Percentiles rank a stretch among this genome's conserved stretches.
Evolutionary conservation across 768 basidiomycete genomes (phyloP).

Genomic region (Mrakia gelida): DNA sequence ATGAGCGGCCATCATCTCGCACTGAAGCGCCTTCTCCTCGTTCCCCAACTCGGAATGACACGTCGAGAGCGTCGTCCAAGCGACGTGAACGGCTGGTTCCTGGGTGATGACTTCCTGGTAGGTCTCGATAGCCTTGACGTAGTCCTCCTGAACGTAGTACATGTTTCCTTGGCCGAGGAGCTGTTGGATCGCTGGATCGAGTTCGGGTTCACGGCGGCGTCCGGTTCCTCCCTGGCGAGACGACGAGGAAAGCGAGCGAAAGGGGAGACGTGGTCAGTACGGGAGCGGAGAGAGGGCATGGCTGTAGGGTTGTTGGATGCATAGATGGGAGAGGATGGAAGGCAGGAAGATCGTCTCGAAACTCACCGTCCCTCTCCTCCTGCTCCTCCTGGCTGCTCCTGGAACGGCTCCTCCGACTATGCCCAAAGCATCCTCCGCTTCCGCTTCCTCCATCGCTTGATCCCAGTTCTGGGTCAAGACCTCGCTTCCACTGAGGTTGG

Average conservation of each 20-base stretch:
- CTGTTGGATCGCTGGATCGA: conserved; percentile 44
- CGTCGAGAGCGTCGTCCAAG: conserved; percentile 84
- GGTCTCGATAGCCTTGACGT: conserved; percentile 64
- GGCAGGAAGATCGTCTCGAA: not conserved
- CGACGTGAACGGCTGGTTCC: conserved; percentile 74
- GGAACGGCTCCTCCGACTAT: conserved; percentile 15
- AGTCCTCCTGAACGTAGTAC: conserved; percentile 69
- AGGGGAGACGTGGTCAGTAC: not conserved
- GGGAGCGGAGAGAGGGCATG: no score
- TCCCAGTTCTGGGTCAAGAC: conserved; percentile 63
- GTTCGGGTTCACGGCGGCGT: conserved; percentile 34
- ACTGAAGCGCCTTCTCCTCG: conserved; percentile 65
- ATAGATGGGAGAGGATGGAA: not conserved
- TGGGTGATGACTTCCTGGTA: conserved; percentile 92
- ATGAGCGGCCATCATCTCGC: conserved; percentile 86
- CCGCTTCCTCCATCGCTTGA: conserved; percentile 43
- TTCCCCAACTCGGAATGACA: conserved; percentile 73
- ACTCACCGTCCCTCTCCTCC: conserved; percentile 6
- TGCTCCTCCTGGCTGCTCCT: conserved; percentile 30
- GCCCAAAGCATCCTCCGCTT: conserved; percentile 32
- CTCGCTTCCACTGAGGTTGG: conserved; percentile 47
- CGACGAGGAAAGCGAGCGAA: not conserved
- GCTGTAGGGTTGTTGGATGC: no score
- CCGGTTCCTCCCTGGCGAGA: conserved; percentile 11
- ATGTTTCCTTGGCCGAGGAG: conserved; percentile 82